A percentile compares a stretch with the other conserved stretches of the same genome.
These are phyloP conservation scores for Orbilia quercus DNA, from an alignment of 2,329 filamentous ascomycete species.

Conservation along the genomic window DNA sequence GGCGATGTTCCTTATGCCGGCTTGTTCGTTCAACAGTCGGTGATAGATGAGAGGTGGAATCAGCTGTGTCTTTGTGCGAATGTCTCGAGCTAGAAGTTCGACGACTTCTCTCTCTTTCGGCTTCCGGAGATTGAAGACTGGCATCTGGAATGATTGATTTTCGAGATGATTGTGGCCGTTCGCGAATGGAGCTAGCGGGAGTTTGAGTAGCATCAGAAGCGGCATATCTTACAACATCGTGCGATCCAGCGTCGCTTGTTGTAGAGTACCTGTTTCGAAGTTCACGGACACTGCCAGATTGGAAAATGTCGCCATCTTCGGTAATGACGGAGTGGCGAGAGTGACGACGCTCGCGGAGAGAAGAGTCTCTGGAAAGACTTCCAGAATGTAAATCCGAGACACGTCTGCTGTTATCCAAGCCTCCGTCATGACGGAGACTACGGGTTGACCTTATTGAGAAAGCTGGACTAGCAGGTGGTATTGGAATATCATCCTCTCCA, in stretches of 20 bases:
- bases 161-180: slow-evolving; percentile 43
- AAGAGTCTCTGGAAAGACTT: slow-evolving; percentile 44
- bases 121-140: slow-evolving; percentile 6
- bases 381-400: slow-evolving; percentile 48
- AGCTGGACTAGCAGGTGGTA: slow-evolving; percentile 38
- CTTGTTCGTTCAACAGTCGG: slow-evolving; percentile 32
- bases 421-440: slow-evolving; percentile 30
- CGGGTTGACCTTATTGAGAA: slow-evolving; percentile 38
- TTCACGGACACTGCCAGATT: slow-evolving; percentile 27
- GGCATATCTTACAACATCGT: slow-evolving; percentile 50
- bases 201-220: slow-evolving; percentile 48
- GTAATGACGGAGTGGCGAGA: slow-evolving; percentile 48
- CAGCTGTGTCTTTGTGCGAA: slow-evolving; percentile 33
- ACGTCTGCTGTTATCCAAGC: slow-evolving; percentile 26
- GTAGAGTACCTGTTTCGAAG: slow-evolving; percentile 36
- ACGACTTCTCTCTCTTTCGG: slow-evolving; percentile 30
- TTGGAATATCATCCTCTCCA: slow-evolving; percentile 40
- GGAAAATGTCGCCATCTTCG: slow-evolving; percentile 37
- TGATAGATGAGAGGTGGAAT: slow-evolving; percentile 33
- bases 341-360: slow-evolving; percentile 45
- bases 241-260: slow-evolving; percentile 37
- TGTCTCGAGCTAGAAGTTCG: slow-evolving; percentile 46
- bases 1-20: slow-evolving; percentile 45
- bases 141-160: slow-evolving; percentile 46
- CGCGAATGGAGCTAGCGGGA: slow-evolving; percentile 42